Conservation (phyloP, 1,284 basidiomycete genomes). For the Ganoderma boninense region DNA sequence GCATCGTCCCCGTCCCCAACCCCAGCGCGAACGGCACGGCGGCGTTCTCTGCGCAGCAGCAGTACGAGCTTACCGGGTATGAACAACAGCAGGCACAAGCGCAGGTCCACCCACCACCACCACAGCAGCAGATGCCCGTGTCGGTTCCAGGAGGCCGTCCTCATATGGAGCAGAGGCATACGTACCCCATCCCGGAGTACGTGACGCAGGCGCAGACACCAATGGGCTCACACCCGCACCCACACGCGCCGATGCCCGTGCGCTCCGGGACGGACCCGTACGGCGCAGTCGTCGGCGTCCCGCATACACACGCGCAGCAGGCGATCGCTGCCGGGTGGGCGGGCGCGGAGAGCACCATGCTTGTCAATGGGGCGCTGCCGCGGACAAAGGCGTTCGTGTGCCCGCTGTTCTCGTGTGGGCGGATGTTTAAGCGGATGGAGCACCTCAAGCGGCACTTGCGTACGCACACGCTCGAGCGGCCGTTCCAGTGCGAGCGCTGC, state of each 20-base stretch:
- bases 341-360: slow-evolving; percentile 30
- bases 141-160: slow-evolving; percentile 6
- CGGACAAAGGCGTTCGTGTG: slow-evolving; percentile 78
- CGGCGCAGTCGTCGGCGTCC: slow-evolving; percentile 15
- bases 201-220: not conserved
- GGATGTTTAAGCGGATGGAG: slow-evolving; percentile 89
- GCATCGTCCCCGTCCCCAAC: slow-evolving; percentile 11
- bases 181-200: slow-evolving; percentile 24
- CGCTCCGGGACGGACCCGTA: slow-evolving; percentile 37
- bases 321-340: slow-evolving; percentile 8
- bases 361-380: slow-evolving; percentile 27
- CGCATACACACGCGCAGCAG: slow-evolving; percentile 1
- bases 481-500: slow-evolving; percentile 79
- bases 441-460: slow-evolving; percentile 88
- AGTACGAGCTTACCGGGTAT: slow-evolving; percentile 2
- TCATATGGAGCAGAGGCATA: slow-evolving; percentile 18
- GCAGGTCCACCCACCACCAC: slow-evolving; percentile 17
- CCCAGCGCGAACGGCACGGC: not conserved
- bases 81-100: slow-evolving; percentile 15
- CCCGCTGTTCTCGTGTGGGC: slow-evolving; percentile 81
- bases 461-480: slow-evolving; percentile 90
- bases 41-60: slow-evolving; percentile 7
- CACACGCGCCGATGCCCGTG: slow-evolving; percentile 6
- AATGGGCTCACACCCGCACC: slow-evolving; percentile 2
- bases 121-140: slow-evolving; percentile 6